Evolutionary conservation across 345 rosid genomes (phyloP), one percentile per base, ranked within the genome.

Genomic region (Odontarrhena argentea): DNA sequence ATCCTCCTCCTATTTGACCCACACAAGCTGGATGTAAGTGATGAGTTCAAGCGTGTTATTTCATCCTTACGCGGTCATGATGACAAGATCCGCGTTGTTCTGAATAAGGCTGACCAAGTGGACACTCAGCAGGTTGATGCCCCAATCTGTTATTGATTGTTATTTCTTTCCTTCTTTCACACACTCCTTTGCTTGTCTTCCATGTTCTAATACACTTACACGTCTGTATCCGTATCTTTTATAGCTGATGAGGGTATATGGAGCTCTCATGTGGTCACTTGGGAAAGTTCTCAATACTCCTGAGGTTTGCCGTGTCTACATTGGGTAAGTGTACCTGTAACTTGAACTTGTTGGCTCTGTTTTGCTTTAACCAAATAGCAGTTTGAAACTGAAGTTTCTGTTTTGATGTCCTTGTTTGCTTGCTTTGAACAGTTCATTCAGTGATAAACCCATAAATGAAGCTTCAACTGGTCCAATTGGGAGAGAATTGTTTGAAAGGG

Each of bases 191-290:
- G 18, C 14, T 60, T 43, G 45, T 45, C 55, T 60, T 30, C 14
- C 41, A 34, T 60, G 42, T 51, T 45, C 54, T 64, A 2, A 18
- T 40, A 6, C 73, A 25, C 11, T 51, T 42, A 65, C 59, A 25
- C 10, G 36, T 47, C 55, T 50, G 37, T 61, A 7, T 68, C 28
- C 4, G 14, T 34, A 57, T 65, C 44, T 26, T 69, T 13, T 73
- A 55, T 81, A 94, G 99, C 81, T 94, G 54, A 94, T 94, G 99
- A 91, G 97, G 81, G 99, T 94, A 25, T 88, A 94, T 78, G 99
- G 99, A 77, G 97, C 96, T 48, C 74, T 94, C 57, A 91, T 94
- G 96, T 94, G 97, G 97, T 94, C 99, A 36, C 96, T 94, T 14
- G 96, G 99, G 61, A 94, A 91, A 81, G 99, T 94, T 75, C 77